Percentiles rank a stretch among this genome's conserved stretches.
Evolutionary conservation across 306 rosid species (phyloP).

Genomic region (Neltuma alba): DNA sequence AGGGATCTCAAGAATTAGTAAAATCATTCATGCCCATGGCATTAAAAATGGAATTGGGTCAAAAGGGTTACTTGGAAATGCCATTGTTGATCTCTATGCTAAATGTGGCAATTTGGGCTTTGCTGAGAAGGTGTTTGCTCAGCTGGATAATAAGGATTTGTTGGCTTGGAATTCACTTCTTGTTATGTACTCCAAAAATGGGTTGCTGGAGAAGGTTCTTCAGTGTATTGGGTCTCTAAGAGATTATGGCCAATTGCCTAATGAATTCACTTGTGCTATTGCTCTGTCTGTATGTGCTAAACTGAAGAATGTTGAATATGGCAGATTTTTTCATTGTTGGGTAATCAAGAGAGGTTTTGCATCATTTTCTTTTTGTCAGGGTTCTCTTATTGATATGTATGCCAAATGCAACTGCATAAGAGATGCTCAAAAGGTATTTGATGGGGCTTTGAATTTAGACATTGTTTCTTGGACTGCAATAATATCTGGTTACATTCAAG

Average conservation of each 20-base stretch:
- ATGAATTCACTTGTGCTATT: slow-evolving; percentile 62
- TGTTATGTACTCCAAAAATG: slow-evolving; percentile 53
- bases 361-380: slow-evolving; percentile 49
- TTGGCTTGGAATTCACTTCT: slow-evolving; percentile 69
- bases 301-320: slow-evolving; percentile 45
- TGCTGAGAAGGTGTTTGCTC: slow-evolving; percentile 55
- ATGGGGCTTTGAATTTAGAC: slow-evolving; percentile 47
- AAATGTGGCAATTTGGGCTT: slow-evolving; percentile 51
- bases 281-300: slow-evolving; percentile 65
- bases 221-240: slow-evolving; percentile 44
- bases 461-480: slow-evolving; percentile 67
- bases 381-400: slow-evolving; percentile 70
- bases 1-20: slow-evolving; percentile 42
- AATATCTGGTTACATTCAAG: slow-evolving; percentile 64
- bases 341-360: slow-evolving; percentile 55
- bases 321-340: slow-evolving; percentile 57
- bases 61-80: slow-evolving; percentile 54
- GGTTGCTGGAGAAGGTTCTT: slow-evolving; percentile 37
- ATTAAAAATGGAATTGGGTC: slow-evolving; percentile 47
- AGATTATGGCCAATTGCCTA: slow-evolving; percentile 46
- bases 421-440: slow-evolving; percentile 54
- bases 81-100: slow-evolving; percentile 60
- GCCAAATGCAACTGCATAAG: slow-evolving; percentile 56
- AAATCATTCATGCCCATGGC: slow-evolving; percentile 51
- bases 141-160: slow-evolving; percentile 56